A percentile compares a stretch with the other conserved stretches of the same genome.
Evolutionary conservation across 148 eudicot species (phyloP).

Genomic region (Cornus kousa): DNA sequence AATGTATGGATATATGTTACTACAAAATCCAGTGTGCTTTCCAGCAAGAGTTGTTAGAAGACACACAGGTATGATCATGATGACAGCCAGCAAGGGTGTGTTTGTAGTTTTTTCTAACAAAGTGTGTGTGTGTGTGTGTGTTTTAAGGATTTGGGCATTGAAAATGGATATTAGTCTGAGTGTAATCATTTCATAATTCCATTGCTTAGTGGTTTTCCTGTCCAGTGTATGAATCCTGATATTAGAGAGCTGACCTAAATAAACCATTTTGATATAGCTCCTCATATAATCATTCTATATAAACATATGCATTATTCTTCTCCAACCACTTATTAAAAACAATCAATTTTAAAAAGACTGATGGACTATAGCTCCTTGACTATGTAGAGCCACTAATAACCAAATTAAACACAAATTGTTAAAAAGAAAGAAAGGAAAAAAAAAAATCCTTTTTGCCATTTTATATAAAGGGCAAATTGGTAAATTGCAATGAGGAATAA

Average conservation of each 20-base stretch:
- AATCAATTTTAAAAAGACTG: conserved; percentile 2
- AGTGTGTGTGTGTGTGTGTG: too few relatives aligned
- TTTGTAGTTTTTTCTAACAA: too few relatives aligned
- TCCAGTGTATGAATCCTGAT: too few relatives aligned
- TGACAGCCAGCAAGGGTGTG: neutral
- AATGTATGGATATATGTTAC: neutral
- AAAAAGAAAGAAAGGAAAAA: neutral
- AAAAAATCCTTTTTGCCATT: neutral
- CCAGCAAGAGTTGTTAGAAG: neutral
- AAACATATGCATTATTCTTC: too few relatives aligned
- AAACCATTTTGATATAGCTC: too few relatives aligned
- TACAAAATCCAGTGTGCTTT: neutral
- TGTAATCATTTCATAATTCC: too few relatives aligned
- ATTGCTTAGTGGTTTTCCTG: too few relatives aligned
- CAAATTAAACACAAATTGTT: conserved; percentile 10
- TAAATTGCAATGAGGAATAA: neutral
- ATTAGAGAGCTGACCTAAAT: too few relatives aligned
- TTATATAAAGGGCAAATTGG: neutral
- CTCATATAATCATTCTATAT: too few relatives aligned
- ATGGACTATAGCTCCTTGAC: conserved; percentile 3
- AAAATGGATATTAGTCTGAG: too few relatives aligned
- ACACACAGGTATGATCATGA: neutral
- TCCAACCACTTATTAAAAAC: neutral
- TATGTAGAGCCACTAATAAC: conserved; percentile 18
- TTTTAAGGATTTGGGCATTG: too few relatives aligned